Percentiles rank a stretch among this genome's conserved stretches.
phyloP scores from a whole-genome alignment of 2,329 filamentous ascomycete genomes.

The Colletotrichum karsti region DNA sequence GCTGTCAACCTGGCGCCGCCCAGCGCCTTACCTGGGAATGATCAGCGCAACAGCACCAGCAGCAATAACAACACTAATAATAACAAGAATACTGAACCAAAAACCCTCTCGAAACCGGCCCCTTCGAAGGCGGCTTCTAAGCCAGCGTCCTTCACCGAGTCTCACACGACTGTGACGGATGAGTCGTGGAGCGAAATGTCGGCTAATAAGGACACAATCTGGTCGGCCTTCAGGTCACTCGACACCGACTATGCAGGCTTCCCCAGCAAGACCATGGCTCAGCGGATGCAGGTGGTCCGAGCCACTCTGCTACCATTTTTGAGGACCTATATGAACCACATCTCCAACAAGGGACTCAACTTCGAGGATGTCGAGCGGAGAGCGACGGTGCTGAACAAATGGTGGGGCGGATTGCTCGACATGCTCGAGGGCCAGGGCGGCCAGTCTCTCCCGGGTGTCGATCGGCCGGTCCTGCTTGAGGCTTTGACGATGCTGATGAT shows the following conservation, averaged over 20 bases:
- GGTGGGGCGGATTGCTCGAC: conserved; percentile 87
- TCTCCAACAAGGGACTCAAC: conserved; percentile 70
- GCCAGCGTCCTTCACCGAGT: conserved; percentile 47
- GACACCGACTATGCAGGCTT: conserved; percentile 65
- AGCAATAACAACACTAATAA: conserved; percentile 2
- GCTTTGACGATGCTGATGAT: conserved; percentile 85
- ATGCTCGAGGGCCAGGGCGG: conserved; percentile 75
- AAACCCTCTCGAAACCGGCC: background rate
- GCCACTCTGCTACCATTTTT: conserved; percentile 80
- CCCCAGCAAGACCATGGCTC: conserved; percentile 73
- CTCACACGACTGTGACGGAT: conserved; percentile 47
- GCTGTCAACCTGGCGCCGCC: conserved; percentile 52
- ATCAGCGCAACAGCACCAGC: conserved; percentile 4
- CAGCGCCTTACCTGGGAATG: conserved; percentile 33
- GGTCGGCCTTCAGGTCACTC: conserved; percentile 62
- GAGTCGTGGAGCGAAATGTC: conserved; percentile 57
- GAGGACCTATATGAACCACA: conserved; percentile 72
- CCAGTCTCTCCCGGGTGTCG: conserved; percentile 83
- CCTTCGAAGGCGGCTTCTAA: conserved; percentile 39
- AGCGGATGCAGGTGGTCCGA: conserved; percentile 81
- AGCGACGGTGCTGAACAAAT: conserved; percentile 83
- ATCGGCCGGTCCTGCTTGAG: conserved; percentile 82
- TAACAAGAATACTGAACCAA: background rate
- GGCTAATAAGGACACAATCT: conserved; percentile 59
- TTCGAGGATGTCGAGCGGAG: conserved; percentile 86